Evolutionary conservation across 2,329 filamentous ascomycete species (phyloP), one percentile per base, ranked within the genome.

Genomic region (Ilyonectria destructans): DNA sequence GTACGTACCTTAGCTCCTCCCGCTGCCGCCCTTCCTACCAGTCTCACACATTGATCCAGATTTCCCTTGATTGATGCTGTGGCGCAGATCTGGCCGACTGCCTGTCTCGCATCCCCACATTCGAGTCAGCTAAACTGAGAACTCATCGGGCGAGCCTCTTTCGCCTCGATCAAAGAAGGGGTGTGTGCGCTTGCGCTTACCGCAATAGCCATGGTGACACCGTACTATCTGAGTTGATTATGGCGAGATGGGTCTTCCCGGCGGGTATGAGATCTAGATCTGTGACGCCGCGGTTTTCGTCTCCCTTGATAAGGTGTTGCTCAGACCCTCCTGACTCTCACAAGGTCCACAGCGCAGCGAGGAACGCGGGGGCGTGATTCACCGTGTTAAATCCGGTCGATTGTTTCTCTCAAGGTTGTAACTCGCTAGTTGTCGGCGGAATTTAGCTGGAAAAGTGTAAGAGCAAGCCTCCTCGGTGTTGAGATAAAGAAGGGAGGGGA

Each of bases 21-120:
- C 31, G 86, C 85, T 10, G 91, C 90, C 40, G 96, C 95, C 79
- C 92, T 93, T 65, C 86, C 85, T 62, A 96, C 87, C 52, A 97
- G 86, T 46, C 82, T 85, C 69, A 91, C 89, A 81, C 94, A 97
- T 81, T 96, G 92, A 57, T 88, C 85, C 51, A 98, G 89, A 80
- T 98, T 98, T 76, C 92, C 88, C 71, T 88, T 82, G 85, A 96
- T 90, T 71, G 89, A 93, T 69, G 91, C 87, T 66, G 94, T 97
- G 43, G 95, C 95, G 83, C 94, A 95, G 81, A 98, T 90, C 82
- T 98, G 96, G 37, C 95, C 95, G 52, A 97, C 87, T 72, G 95
- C 95, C 94, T 97, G 33, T 40, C 51, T 40, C 51, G 19, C 60
- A 60, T 12, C 56, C 63, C 57, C 49, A 37, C 51, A 46, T 31